A percentile compares a stretch with the other conserved stretches of the same genome.
phyloP scores from a whole-genome alignment of 345 rosid species.

The Sonneratia alba region DNA sequence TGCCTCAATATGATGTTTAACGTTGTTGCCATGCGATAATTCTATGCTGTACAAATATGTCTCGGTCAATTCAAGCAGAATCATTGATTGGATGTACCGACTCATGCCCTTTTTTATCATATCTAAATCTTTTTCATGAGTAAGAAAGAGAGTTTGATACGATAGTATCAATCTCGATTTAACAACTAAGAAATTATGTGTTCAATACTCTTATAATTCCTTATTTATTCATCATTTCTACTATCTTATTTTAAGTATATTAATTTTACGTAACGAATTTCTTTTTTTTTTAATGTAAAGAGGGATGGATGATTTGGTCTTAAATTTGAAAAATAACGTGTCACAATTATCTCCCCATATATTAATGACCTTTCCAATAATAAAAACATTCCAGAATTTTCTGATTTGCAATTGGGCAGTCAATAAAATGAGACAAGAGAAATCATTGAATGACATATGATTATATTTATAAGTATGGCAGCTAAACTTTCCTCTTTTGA shows the following conservation, averaged over 20 bases:
- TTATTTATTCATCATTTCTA: too few species aligned
- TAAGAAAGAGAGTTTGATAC: too few species aligned
- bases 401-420: neutral
- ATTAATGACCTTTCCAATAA: too few species aligned
- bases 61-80: neutral
- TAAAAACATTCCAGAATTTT: too few species aligned
- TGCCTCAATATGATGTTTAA: too few species aligned
- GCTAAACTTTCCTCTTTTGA: slow-evolving; percentile 1
- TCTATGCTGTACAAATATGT: neutral
- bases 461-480: neutral
- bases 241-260: too few species aligned
- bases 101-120: neutral
- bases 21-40: neutral
- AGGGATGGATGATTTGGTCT: neutral
- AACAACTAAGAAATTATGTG: too few species aligned
- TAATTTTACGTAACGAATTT: too few species aligned
- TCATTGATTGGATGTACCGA: neutral
- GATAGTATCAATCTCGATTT: too few species aligned
- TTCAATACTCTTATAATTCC: too few species aligned
- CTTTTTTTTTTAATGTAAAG: too few species aligned
- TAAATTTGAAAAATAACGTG: neutral
- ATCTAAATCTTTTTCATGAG: neutral
- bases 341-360: neutral
- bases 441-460: neutral
- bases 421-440: neutral